A percentile compares a stretch with the other conserved stretches of the same genome.
Conservation (phyloP, 495 filamentous ascomycete species). For the Neurospora sublineolata region DNA sequence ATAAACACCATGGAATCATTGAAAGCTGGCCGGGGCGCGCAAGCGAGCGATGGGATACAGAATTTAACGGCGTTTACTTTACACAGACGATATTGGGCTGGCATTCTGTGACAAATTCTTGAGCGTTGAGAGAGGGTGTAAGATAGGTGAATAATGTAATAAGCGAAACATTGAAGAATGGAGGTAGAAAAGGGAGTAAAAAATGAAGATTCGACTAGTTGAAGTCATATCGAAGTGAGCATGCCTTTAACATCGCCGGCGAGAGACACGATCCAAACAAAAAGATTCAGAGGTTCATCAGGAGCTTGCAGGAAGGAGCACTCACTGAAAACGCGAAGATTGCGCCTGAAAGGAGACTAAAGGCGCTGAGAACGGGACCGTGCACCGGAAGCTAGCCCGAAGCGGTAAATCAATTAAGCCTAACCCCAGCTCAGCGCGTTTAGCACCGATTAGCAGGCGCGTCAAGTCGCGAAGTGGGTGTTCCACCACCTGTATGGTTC, state of each 20-base stretch:
- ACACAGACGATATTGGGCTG: neutral
- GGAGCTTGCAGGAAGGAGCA: neutral
- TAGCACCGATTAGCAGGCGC: neutral
- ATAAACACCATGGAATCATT: neutral
- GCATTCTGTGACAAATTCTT: neutral
- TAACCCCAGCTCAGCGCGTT: neutral
- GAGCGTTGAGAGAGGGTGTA: neutral
- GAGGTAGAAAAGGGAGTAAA: neutral
- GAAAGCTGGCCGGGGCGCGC: neutral
- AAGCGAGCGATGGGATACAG: neutral
- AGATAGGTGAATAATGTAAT: neutral
- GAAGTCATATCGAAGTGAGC: neutral
- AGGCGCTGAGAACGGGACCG: neutral
- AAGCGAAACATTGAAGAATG: neutral
- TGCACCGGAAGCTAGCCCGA: neutral
- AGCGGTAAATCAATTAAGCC: conserved; percentile 1
- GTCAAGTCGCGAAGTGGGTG: neutral
- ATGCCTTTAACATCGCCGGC: neutral
- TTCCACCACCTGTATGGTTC: neutral
- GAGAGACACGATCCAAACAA: neutral
- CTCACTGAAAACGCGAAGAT: neutral
- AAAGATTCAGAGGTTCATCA: neutral
- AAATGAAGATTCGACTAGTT: neutral
- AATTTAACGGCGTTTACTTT: neutral
- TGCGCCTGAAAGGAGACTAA: neutral